Percentiles rank a stretch among this genome's conserved stretches.
phyloP scores from a whole-genome alignment of 225 moss, liverwort and hornwort genomes.

The Sphagnum contortum region DNA sequence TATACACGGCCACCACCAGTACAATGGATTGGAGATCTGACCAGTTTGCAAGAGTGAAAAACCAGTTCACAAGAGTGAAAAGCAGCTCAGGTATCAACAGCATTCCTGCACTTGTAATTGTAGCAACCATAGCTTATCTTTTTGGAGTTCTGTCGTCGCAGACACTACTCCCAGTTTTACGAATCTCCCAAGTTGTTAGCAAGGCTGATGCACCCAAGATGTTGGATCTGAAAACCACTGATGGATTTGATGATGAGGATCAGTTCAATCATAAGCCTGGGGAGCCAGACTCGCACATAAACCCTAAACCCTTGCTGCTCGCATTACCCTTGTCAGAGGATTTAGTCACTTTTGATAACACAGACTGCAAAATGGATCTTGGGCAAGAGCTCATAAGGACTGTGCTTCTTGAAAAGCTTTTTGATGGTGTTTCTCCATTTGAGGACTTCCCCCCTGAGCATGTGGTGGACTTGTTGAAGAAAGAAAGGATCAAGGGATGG shows the following conservation, averaged over 20 bases:
- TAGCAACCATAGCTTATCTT: constrained; percentile 34
- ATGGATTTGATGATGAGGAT: constrained; percentile 3
- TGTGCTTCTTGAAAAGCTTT: constrained; percentile 45
- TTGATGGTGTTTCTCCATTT: constrained; percentile 66
- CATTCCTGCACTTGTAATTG: constrained; percentile 12
- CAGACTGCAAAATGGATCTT: constrained; percentile 23
- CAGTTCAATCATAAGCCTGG: neutral
- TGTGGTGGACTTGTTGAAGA: constrained; percentile 23
- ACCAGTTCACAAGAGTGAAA: too few species aligned
- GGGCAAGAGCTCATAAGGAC: constrained; percentile 11
- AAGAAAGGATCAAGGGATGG: constrained; percentile 65
- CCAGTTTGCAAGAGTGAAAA: too few species aligned
- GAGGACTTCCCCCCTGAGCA: constrained; percentile 47
- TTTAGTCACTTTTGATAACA: constrained; percentile 35
- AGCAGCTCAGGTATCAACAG: too few species aligned
- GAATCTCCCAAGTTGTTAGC: neutral
- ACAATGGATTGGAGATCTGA: too few species aligned
- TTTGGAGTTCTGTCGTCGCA: constrained; percentile 38
- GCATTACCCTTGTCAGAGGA: constrained; percentile 26
- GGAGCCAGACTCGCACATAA: too few species aligned
- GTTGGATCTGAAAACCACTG: neutral
- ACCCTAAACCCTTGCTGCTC: too few species aligned
- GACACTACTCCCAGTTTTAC: constrained; percentile 14
- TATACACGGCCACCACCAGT: too few species aligned
- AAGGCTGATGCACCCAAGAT: neutral